Percentiles rank a stretch among this genome's conserved stretches.
Evolutionary conservation across 768 basidiomycete species (phyloP).

Genomic region (Pleurotus pulmonarius): DNA sequence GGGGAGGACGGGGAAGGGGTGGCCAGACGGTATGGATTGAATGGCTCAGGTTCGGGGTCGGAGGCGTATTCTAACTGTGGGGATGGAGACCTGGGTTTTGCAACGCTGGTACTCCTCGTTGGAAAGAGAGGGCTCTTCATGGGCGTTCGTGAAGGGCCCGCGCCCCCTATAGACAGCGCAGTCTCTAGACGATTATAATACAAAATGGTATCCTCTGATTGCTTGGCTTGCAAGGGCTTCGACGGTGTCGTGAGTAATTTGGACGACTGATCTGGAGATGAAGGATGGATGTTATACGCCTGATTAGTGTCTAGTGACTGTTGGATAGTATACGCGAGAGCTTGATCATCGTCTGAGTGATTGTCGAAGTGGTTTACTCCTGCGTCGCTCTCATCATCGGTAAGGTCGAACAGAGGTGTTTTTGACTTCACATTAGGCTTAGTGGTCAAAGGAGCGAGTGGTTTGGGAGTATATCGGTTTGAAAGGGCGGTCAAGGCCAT

Average conservation of each 20-base stretch:
- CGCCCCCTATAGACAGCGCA: slow-evolving; percentile 62
- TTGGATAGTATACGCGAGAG: slow-evolving; percentile 57
- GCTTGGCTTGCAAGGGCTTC: background rate
- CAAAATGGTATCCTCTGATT: slow-evolving; percentile 16
- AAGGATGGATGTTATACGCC: background rate
- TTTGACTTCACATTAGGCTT: slow-evolving; percentile 27
- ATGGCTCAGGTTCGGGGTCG: background rate
- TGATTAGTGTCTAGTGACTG: slow-evolving; percentile 46
- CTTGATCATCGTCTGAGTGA: slow-evolving; percentile 50
- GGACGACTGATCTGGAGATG: slow-evolving; percentile 8
- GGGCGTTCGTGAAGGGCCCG: slow-evolving; percentile 31
- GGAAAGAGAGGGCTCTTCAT: slow-evolving; percentile 6
- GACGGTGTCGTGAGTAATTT: slow-evolving; percentile 11
- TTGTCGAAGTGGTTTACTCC: slow-evolving; percentile 19
- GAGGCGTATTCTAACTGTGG: slow-evolving; percentile 1
- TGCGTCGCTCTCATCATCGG: slow-evolving; percentile 41
- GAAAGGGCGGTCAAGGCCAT: slow-evolving; percentile 62
- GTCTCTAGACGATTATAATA: slow-evolving; percentile 61
- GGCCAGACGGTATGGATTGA: background rate
- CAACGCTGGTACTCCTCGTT: background rate
- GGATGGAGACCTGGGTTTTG: background rate
- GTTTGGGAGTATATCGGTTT: slow-evolving; percentile 41
- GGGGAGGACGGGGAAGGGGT: background rate
- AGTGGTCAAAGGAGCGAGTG: slow-evolving; percentile 23
- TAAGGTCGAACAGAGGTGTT: slow-evolving; percentile 49